A percentile compares a stretch with the other conserved stretches of the same genome.
Evolutionary conservation across 2,329 filamentous ascomycete genomes (phyloP).

Genomic region (Aspergillus fijiensis): DNA sequence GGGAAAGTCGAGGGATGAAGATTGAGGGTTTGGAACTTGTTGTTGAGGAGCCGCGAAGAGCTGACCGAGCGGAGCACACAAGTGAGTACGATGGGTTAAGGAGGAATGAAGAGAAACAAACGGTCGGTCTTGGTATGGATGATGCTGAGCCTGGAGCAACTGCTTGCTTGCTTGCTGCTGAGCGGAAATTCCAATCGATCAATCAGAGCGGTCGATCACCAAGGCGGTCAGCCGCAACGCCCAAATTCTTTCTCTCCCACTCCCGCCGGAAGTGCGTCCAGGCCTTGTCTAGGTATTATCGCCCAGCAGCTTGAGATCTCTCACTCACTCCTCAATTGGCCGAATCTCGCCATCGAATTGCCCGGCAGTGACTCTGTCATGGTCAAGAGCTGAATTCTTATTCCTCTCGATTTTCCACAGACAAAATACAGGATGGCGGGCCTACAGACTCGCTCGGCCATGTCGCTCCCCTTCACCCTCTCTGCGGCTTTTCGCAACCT

Average conservation of each 20-base stretch:
- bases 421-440: conserved; percentile 30
- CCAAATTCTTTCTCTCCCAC: conserved; percentile 34
- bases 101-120: not conserved
- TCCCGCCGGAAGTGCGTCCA: not conserved
- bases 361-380: conserved; percentile 15
- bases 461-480: conserved; percentile 37
- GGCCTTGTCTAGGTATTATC: not conserved
- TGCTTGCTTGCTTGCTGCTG: conserved; percentile 20
- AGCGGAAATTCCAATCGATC: conserved; percentile 37
- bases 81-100: conserved; percentile 5
- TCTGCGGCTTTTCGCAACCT: conserved; percentile 40
- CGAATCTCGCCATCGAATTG: not conserved
- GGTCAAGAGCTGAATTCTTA: conserved; percentile 7
- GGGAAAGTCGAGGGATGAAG: not conserved
- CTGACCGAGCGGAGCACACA: conserved; percentile 13
- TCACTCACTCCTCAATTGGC: not conserved
- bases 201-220: conserved; percentile 26
- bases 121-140: conserved; percentile 8
- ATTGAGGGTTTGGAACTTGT: not conserved
- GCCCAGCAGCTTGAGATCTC: not conserved
- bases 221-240: conserved; percentile 37
- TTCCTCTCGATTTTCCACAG: not conserved
- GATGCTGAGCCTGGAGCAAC: conserved; percentile 5
- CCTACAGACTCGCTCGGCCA: conserved; percentile 28
- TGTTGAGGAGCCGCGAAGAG: conserved; percentile 8